A percentile compares a stretch with the other conserved stretches of the same genome.
These are phyloP conservation scores for Talaromyces sp. DNA, from an alignment of 2,329 filamentous ascomycete species.

Conservation along the genomic window DNA sequence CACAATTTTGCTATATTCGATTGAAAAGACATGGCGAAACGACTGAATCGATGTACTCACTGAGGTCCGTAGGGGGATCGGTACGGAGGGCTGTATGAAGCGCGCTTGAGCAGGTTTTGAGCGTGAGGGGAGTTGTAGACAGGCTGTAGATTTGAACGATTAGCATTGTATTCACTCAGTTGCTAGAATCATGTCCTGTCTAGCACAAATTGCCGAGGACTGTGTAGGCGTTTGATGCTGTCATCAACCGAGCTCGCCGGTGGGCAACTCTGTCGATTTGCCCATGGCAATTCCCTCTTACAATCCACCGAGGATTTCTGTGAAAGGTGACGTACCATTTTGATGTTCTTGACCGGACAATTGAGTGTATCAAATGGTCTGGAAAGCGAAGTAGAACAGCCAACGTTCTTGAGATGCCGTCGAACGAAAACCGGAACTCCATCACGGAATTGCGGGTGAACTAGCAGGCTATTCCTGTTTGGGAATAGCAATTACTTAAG, in stretches of 20 bases:
- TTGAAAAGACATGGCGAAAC: background rate
- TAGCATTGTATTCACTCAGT: background rate
- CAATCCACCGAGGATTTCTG: background rate
- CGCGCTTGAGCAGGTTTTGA: slow-evolving; percentile 13
- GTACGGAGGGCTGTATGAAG: slow-evolving; percentile 11
- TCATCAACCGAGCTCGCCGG: slow-evolving; percentile 7
- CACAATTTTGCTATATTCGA: background rate
- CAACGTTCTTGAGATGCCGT: background rate
- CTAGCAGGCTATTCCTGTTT: slow-evolving; percentile 4
- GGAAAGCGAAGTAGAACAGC: background rate
- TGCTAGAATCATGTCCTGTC: background rate
- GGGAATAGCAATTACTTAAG: background rate
- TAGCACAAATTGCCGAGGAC: background rate
- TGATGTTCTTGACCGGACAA: slow-evolving; percentile 6
- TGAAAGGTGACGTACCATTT: slow-evolving; percentile 9
- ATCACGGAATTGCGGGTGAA: slow-evolving; percentile 8
- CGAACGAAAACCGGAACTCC: slow-evolving; percentile 16
- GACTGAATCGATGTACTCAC: slow-evolving; percentile 9
- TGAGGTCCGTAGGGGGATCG: slow-evolving; percentile 14
- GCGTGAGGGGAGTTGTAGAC: slow-evolving; percentile 8
- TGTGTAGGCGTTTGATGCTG: background rate
- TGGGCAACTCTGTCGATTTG: background rate
- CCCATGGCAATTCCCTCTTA: background rate
- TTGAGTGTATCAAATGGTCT: slow-evolving; percentile 1
- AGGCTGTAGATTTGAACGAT: background rate